Evolutionary conservation across 1,139 yeast species (phyloP).

Genomic region (Sugiyamaella paludigena): DNA sequence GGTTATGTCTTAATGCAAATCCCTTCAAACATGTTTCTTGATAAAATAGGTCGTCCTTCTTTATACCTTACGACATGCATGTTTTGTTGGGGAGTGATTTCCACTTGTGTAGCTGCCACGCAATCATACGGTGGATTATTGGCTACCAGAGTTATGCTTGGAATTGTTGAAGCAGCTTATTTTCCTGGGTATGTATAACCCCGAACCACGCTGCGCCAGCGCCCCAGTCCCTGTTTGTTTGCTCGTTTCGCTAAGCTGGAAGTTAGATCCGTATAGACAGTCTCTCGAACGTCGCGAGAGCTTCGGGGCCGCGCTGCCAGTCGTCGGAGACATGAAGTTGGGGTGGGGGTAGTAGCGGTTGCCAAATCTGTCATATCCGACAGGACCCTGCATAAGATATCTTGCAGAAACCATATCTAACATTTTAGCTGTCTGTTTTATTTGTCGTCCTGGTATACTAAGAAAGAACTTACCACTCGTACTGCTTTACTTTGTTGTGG

Average conservation of each 20-base stretch:
- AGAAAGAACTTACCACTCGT: conserved; percentile 43
- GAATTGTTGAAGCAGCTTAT: conserved; percentile 32
- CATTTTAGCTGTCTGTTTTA: conserved; percentile 36
- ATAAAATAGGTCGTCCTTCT: conserved; percentile 51
- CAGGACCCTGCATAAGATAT: no score
- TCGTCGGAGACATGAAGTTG: no score
- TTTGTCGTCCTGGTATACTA: conserved; percentile 36
- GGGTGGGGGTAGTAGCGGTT: no score
- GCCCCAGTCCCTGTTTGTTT: no score
- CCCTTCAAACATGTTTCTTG: conserved; percentile 50
- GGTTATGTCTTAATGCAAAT: conserved; percentile 61
- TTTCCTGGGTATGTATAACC: no score
- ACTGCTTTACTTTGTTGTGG: conserved; percentile 56
- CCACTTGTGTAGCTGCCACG: conserved; percentile 60
- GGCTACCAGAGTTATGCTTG: conserved; percentile 35
- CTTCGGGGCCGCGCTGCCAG: no score
- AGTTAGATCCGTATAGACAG: no score
- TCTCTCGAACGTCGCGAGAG: no score
- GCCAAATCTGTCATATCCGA: no score
- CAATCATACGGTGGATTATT: conserved; percentile 29
- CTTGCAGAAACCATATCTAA: no score
- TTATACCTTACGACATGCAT: conserved; percentile 49
- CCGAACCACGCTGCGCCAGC: no score
- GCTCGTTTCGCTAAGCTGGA: no score
- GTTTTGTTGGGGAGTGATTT: conserved; percentile 56